Evolutionary conservation across 129 eudicot genomes (phyloP).

Genomic region (Tagetes patula): DNA sequence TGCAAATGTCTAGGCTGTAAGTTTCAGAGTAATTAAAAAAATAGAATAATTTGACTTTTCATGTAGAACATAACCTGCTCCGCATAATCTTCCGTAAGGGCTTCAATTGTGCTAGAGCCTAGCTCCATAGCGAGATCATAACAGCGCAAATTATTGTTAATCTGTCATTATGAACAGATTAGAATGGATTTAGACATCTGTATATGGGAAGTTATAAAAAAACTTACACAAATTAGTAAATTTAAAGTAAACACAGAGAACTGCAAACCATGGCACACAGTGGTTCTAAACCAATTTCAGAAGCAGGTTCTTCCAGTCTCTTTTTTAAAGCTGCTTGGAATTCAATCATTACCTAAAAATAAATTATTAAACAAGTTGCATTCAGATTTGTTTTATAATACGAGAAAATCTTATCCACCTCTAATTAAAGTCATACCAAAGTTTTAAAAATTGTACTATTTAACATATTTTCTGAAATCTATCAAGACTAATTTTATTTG

Average conservation of each 20-base stretch:
- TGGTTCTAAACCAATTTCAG: slow-evolving; percentile 95
- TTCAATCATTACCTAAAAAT: slow-evolving; percentile 83
- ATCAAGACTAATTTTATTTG: background rate
- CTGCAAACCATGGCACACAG: slow-evolving; percentile 86
- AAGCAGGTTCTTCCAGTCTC: slow-evolving; percentile 94
- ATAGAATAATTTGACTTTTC: background rate
- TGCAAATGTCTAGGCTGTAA: slow-evolving; percentile 21
- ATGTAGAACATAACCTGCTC: slow-evolving; percentile 64
- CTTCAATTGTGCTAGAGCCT: slow-evolving; percentile 88
- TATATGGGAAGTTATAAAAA: background rate
- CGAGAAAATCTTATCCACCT: background rate
- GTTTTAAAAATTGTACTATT: background rate
- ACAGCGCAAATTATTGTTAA: slow-evolving; percentile 88
- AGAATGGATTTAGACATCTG: slow-evolving; percentile 3
- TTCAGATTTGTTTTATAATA: slow-evolving; percentile 14
- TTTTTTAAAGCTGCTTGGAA: slow-evolving; percentile 90
- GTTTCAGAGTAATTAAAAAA: slow-evolving; percentile 2
- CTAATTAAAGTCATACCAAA: background rate
- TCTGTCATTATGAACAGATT: slow-evolving; percentile 43
- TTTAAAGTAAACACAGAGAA: background rate
- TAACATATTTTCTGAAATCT: background rate
- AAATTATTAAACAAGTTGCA: slow-evolving; percentile 17
- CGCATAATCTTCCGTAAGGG: slow-evolving; percentile 82
- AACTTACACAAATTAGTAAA: background rate
- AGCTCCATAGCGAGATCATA: slow-evolving; percentile 98